Base-by-base conservation (phyloP, 1,284 basidiomycete species). In the Sporisorium scitamineum region DNA sequence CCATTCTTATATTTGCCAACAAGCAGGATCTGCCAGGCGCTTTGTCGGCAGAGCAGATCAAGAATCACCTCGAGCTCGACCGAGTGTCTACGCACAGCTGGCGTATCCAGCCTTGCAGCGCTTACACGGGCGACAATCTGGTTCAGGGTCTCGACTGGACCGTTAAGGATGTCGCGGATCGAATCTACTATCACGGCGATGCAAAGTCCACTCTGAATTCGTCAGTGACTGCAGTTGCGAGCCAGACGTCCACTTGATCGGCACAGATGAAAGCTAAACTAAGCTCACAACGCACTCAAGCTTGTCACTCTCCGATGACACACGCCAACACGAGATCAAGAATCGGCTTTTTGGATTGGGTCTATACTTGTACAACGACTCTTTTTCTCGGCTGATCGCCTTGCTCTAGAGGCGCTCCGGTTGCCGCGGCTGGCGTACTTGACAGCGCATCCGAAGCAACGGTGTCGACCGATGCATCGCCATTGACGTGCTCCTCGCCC, bases 1-100 rank as follows among this genome's bases (percentile, higher is more conserved):
- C 95, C 18, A 89, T 99, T 54, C 89, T 99, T 45, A 91, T 99
- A 54, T 94, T 99, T 85, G 97, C 97, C n/a, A 99, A 99, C 87
- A 99, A 99, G 87, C 95, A 97, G 86, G 97, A 99, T 86, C 90
- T 99, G 37, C 89, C 90, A 42, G 94, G 95, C 29, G 92, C 95
- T 0, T 90, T 98, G 90, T 89, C 90, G 16, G 90, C 91, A 56
- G 86, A 88, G 48, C 93, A 97, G 87, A 96, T 99, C 76, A 89
- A 91, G 69, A 88, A 31, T 11, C 58, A 68, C 27, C 70, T 82
- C 34, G 59, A 67, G 29, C 70, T 82, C 48, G 75, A 79, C 27
- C 34, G 42, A 9, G 64, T 71, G 16, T 94, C 97, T 83, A 92
- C 93, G 1, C 95, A 97, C 85, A 90, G 91, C 62, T 98, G 95